Conservation (phyloP, 768 basidiomycete species). For the Suillus paluster region DNA sequence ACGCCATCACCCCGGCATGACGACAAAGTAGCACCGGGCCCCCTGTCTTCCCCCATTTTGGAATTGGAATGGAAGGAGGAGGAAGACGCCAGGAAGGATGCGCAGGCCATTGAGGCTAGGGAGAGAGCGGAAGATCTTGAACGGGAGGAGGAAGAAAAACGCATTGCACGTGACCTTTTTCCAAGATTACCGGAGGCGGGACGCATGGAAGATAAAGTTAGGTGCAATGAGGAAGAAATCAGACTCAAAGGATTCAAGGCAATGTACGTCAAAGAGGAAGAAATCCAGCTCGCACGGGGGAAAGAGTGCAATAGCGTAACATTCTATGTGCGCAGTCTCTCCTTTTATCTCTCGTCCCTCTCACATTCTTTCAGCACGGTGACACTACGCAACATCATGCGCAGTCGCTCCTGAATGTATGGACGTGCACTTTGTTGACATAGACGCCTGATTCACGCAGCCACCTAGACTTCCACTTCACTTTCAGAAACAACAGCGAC, state of each 20-base stretch:
- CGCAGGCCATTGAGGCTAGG: conserved; percentile 19
- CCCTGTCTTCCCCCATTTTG: not conserved
- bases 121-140: conserved; percentile 15
- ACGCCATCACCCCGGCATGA: conserved; percentile 21
- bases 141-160: conserved; percentile 24
- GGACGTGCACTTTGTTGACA: not conserved
- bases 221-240: conserved; percentile 19
- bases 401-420: not conserved
- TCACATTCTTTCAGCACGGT: not conserved
- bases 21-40: too few species aligned
- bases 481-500: not conserved
- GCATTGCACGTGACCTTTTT: conserved; percentile 10
- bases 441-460: not conserved
- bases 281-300: conserved; percentile 26
- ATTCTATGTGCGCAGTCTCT: not conserved
- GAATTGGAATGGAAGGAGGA: conserved; percentile 17
- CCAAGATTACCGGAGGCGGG: conserved; percentile 29
- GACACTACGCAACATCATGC: not conserved
- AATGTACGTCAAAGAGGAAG: conserved; percentile 25
- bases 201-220: conserved; percentile 25
- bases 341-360: not conserved
- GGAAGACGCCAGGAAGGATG: conserved; percentile 25
- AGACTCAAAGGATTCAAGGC: conserved; percentile 1
- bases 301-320: not conserved
- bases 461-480: not conserved